Conservation (phyloP, 441 rosid species). For the Pelargonium australe region DNA sequence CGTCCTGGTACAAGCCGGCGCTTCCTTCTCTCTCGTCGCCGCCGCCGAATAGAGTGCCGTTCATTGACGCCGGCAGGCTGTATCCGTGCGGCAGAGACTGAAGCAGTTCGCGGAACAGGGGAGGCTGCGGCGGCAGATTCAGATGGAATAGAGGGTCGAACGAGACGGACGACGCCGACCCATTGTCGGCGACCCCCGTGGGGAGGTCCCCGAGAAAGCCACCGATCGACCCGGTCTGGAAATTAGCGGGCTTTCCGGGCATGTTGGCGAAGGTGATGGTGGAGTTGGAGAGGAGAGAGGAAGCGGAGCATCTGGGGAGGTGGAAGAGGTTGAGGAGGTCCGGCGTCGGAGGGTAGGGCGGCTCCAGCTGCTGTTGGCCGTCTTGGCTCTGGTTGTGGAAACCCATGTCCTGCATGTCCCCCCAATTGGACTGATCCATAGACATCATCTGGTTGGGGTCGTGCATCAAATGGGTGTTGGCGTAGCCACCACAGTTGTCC, state of each 20-base stretch:
- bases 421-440: constrained; percentile 23
- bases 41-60: no score
- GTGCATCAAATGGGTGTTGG: constrained; percentile 34
- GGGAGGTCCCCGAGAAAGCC: no score
- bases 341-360: constrained; percentile 33
- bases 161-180: constrained; percentile 32
- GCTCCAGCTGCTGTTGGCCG: constrained; percentile 3
- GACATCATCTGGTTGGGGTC: constrained; percentile 18
- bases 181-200: constrained; percentile 23
- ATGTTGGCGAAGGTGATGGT: no score
- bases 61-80: no score
- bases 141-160: constrained; percentile 60
- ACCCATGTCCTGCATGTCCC: background rate
- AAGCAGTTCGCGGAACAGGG: constrained; percentile 25
- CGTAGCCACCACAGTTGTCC: background rate
- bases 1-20: no score
- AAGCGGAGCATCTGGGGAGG: constrained; percentile 27
- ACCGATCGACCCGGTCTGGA: no score
- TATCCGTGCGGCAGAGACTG: no score
- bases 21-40: no score
- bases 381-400: background rate
- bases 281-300: no score
- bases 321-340: constrained; percentile 69
- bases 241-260: no score
- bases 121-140: constrained; percentile 64